Conservation (phyloP, 768 basidiomycete species). For the Termitomyces bulborhizus region DNA sequence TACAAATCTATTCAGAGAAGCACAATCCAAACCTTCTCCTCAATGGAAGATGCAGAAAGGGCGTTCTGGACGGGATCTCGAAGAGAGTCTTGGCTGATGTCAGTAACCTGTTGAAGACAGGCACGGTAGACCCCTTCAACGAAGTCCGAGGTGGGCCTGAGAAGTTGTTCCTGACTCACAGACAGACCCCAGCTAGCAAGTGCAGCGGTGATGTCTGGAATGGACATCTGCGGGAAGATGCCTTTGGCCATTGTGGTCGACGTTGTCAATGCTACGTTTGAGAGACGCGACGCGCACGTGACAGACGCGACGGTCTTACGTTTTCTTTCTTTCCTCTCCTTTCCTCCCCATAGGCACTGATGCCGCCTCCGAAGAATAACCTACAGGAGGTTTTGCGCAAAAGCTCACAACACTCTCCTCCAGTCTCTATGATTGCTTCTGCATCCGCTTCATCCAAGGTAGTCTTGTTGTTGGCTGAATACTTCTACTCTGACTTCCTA, state of each 20-base stretch:
- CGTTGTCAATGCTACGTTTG: too few species aligned
- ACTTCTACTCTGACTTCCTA: not conserved
- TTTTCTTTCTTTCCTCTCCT: not conserved
- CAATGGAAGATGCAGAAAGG: constrained; percentile 41
- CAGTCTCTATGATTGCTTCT: constrained; percentile 1
- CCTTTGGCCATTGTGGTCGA: constrained; percentile 34
- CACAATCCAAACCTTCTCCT: constrained; percentile 40
- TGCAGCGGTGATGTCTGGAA: constrained; percentile 56
- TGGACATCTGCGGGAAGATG: constrained; percentile 61
- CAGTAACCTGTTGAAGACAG: constrained; percentile 68
- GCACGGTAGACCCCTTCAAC: constrained; percentile 64
- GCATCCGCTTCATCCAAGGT: constrained; percentile 16
- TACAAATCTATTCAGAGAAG: not conserved
- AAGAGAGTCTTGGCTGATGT: constrained; percentile 52
- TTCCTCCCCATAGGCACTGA: not conserved
- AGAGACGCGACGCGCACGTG: not conserved
- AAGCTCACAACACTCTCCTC: constrained; percentile 6
- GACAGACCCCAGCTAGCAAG: constrained; percentile 66
- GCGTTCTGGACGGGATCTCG: constrained; percentile 53
- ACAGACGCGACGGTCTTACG: constrained; percentile 1
- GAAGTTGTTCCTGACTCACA: constrained; percentile 62
- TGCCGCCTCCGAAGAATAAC: constrained; percentile 29
- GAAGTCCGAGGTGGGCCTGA: constrained; percentile 62
- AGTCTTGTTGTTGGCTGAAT: not conserved
- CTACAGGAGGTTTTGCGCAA: constrained; percentile 32